Percentiles rank a stretch among this genome's conserved stretches.
Conservation (phyloP, 2,329 filamentous ascomycete genomes). For the Paracoccidioides brasiliensis region DNA sequence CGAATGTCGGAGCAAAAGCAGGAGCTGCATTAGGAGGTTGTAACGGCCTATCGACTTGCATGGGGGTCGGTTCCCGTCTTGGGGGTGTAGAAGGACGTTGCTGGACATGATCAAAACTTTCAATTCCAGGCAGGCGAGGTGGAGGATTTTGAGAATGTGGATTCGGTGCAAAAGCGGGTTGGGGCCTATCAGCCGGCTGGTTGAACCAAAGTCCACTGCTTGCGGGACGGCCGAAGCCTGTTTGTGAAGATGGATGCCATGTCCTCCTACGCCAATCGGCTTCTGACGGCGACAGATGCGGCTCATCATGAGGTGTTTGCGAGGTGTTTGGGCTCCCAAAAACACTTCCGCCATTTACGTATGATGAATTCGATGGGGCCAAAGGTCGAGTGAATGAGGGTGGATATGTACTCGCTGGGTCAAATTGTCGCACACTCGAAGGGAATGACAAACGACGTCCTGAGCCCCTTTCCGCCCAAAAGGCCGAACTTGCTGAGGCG, state of each 20-base stretch:
- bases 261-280: conserved; percentile 72
- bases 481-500: conserved; percentile 53
- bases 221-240: conserved; percentile 49
- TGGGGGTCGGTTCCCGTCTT: conserved; percentile 56
- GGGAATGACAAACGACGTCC: conserved; percentile 72
- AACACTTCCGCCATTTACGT: conserved; percentile 46
- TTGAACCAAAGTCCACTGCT: conserved; percentile 66
- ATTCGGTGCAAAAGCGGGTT: conserved; percentile 42
- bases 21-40: conserved; percentile 11
- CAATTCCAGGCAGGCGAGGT: conserved; percentile 72
- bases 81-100: conserved; percentile 50
- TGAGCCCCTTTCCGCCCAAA: conserved; percentile 57
- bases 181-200: conserved; percentile 52
- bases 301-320: conserved; percentile 35
- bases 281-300: conserved; percentile 39
- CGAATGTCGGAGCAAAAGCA: conserved; percentile 23
- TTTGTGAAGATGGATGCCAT: conserved; percentile 67
- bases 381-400: conserved; percentile 43
- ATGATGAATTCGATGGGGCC: conserved; percentile 44
- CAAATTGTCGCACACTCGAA: conserved; percentile 60
- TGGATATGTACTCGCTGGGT: conserved; percentile 44
- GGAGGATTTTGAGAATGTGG: conserved; percentile 36
- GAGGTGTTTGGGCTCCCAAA: conserved; percentile 57
- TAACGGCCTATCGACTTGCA: conserved; percentile 53
- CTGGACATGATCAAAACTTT: conserved; percentile 72